Evolutionary conservation across 2,329 filamentous ascomycete species (phyloP).

Genomic region (Nannizzia gypsea): DNA sequence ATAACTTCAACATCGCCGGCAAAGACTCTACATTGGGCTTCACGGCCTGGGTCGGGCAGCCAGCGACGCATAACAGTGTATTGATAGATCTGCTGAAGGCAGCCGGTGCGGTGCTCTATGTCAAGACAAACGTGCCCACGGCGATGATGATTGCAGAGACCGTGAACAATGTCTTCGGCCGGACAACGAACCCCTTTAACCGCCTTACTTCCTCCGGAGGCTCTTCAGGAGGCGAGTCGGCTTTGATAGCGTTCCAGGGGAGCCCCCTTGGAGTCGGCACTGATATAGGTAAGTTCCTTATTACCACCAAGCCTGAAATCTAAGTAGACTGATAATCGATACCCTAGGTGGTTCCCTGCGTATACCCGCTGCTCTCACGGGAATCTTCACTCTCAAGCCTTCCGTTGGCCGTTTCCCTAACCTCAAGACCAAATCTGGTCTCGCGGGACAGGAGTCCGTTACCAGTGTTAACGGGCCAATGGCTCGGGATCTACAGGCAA

Average conservation of each 20-base stretch:
- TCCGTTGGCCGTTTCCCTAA: conserved; percentile 45
- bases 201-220: conserved; percentile 25
- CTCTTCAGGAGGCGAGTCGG: conserved; percentile 29
- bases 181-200: conserved; percentile 29
- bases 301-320: not conserved
- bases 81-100: conserved; percentile 47
- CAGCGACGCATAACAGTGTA: conserved; percentile 44
- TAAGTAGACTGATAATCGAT: not conserved
- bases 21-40: conserved; percentile 16
- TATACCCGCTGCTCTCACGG: conserved; percentile 42
- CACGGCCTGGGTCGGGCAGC: conserved; percentile 13
- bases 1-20: conserved; percentile 27
- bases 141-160: conserved; percentile 38
- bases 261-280: conserved; percentile 30
- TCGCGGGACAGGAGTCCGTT: conserved; percentile 31
- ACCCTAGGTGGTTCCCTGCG: conserved; percentile 29
- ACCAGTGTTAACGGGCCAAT: conserved; percentile 31
- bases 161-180: conserved; percentile 33
- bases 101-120: conserved; percentile 38
- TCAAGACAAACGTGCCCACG: conserved; percentile 31
- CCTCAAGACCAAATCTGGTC: conserved; percentile 40
- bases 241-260: conserved; percentile 24
- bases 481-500: conserved; percentile 23
- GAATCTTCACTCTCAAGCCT: conserved; percentile 42
- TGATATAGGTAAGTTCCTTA: conserved; percentile 27